Conservation (phyloP, 495 filamentous ascomycete species). For the Mycothermus thermophilus region DNA sequence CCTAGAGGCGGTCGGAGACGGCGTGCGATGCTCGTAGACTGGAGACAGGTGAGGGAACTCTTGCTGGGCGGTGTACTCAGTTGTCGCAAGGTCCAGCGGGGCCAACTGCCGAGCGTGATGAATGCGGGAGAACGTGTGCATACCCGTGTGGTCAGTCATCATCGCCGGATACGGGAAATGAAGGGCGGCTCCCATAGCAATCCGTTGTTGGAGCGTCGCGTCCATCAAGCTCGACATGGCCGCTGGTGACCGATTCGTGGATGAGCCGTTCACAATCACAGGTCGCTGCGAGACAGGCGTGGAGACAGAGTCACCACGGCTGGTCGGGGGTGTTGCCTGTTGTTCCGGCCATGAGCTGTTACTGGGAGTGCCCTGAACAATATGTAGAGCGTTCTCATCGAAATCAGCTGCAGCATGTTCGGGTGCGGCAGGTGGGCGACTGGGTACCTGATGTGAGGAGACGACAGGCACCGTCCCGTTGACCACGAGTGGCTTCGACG, state of each 20-base stretch:
- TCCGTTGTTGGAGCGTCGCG: conserved; percentile 18
- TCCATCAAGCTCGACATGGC: conserved; percentile 8
- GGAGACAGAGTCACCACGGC: conserved; percentile 13
- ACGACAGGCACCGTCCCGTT: conserved; percentile 29
- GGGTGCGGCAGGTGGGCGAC: conserved; percentile 9
- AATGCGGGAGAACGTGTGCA: conserved; percentile 16
- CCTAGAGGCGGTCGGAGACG: conserved; percentile 31
- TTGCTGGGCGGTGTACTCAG: conserved; percentile 16
- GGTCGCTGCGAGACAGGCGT: conserved; percentile 26
- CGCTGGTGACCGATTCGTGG: conserved; percentile 14
- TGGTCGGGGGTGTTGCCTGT: conserved; percentile 7
- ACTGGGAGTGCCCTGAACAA: conserved; percentile 21
- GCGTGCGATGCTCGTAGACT: conserved; percentile 40
- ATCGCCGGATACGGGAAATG: conserved; percentile 11
- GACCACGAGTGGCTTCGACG: conserved; percentile 31
- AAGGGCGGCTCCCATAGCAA: conserved; percentile 13
- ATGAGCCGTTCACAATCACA: conserved; percentile 38
- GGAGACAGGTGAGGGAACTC: conserved; percentile 39
- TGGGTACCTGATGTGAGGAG: conserved; percentile 4
- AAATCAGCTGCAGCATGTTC: conserved; percentile 18
- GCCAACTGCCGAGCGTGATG: conserved; percentile 27
- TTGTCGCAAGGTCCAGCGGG: conserved; percentile 33
- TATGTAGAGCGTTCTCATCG: conserved; percentile 29
- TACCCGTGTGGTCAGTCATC: conserved; percentile 9
- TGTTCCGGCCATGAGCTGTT: conserved; percentile 11